phyloP scores from a whole-genome alignment of 208 protist genomes.

The Wallacemonas sp. region DNA sequence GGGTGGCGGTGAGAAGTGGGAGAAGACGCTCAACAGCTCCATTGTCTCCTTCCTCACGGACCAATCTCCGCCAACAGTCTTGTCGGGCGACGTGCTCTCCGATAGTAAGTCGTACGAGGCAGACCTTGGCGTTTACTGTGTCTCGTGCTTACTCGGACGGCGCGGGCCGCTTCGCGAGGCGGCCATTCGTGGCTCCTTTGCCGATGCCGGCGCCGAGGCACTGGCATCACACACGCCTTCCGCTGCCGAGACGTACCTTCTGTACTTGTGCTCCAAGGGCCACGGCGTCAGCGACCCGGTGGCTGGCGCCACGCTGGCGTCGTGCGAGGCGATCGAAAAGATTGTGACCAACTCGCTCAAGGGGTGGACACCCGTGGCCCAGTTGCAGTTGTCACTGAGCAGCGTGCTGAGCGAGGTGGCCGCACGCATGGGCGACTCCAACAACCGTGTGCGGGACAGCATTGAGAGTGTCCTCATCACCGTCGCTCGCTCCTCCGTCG shows the following conservation, averaged over 20 bases:
- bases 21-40: slow-evolving; percentile 58
- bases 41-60: slow-evolving; percentile 47
- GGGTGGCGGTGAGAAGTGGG: slow-evolving; percentile 65
- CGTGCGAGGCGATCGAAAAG: slow-evolving; percentile 65
- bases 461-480: slow-evolving; percentile 48
- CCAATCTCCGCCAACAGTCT: slow-evolving; percentile 29
- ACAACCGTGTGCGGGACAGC: slow-evolving; percentile 71
- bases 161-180: slow-evolving; percentile 76
- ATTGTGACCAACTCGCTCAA: slow-evolving; percentile 47
- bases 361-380: slow-evolving; percentile 26
- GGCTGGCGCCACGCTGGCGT: slow-evolving; percentile 63
- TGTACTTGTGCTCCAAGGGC: slow-evolving; percentile 63
- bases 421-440: slow-evolving; percentile 71
- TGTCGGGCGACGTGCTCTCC: slow-evolving; percentile 41
- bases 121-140: slow-evolving; percentile 74
- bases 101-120: slow-evolving; percentile 47
- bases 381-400: slow-evolving; percentile 25
- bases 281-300: slow-evolving; percentile 74
- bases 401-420: slow-evolving; percentile 56
- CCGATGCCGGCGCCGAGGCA: slow-evolving; percentile 43
- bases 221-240: slow-evolving; percentile 42
- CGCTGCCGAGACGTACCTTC: slow-evolving; percentile 51
- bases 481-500: slow-evolving; percentile 50
- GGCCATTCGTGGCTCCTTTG: slow-evolving; percentile 63
- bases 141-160: slow-evolving; percentile 68